Conservation (phyloP, 257 asterid species). For the Pogostemon cablin region DNA sequence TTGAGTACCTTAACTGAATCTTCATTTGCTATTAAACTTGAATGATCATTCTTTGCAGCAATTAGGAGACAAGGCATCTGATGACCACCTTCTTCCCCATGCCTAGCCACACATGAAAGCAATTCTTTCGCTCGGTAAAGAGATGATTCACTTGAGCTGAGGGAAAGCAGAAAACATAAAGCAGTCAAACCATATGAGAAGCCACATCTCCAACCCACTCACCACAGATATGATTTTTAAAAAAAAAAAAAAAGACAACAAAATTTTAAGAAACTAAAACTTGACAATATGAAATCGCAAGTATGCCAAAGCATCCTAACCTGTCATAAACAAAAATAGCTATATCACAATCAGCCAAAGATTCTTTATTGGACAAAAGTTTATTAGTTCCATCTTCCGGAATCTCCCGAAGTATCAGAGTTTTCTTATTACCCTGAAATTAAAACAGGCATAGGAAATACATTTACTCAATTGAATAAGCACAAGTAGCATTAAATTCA, state of each 20-base stretch:
- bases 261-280: neutral
- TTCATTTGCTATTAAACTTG: constrained; percentile 57
- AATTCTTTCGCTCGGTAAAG: constrained; percentile 74
- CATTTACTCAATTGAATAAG: constrained; percentile 12
- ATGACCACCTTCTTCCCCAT: constrained; percentile 74
- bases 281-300: constrained; percentile 14
- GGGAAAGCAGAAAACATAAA: constrained; percentile 15
- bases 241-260: neutral
- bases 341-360: constrained; percentile 80
- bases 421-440: constrained; percentile 76
- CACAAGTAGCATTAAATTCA: constrained; percentile 25
- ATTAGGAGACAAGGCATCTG: constrained; percentile 89
- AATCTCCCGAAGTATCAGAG: constrained; percentile 85
- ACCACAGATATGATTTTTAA: neutral
- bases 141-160: constrained; percentile 81
- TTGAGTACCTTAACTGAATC: constrained; percentile 73
- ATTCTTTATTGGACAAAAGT: constrained; percentile 66
- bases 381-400: constrained; percentile 79
- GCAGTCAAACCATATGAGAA: constrained; percentile 25
- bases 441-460: constrained; percentile 15
- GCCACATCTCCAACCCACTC: constrained; percentile 23
- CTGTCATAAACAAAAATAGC: constrained; percentile 94
- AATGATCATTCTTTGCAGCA: constrained; percentile 84
- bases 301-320: constrained; percentile 44
- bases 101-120: constrained; percentile 71